Evolutionary conservation across 306 rosid genomes (phyloP).

Genomic region (Canavalia ensiformis): DNA sequence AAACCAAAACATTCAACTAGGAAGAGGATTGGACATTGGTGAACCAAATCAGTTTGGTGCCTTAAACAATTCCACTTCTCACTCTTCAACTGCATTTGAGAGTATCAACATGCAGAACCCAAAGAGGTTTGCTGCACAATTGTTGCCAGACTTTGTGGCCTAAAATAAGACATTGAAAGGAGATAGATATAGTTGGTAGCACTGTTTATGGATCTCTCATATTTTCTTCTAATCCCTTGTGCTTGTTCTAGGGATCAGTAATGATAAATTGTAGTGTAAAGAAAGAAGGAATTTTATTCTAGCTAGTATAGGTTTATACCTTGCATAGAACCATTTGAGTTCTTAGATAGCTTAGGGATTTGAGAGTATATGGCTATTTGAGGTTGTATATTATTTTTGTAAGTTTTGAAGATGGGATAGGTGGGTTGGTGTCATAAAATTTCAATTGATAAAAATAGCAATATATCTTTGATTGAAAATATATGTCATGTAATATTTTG

Average conservation of each 20-base stretch:
- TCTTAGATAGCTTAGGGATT: conserved; percentile 78
- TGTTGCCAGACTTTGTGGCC: conserved; percentile 91
- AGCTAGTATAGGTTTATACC: conserved; percentile 88
- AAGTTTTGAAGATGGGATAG: conserved; percentile 71
- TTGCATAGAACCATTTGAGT: conserved; percentile 76
- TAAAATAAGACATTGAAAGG: conserved; percentile 45
- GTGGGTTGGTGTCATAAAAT: conserved; percentile 73
- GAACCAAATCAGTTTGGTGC: conserved; percentile 74
- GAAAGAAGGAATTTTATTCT: conserved; percentile 69
- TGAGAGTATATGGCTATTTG: conserved; percentile 71
- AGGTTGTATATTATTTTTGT: conserved; percentile 95
- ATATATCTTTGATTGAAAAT: conserved; percentile 59
- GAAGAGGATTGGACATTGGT: conserved; percentile 76
- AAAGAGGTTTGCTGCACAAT: conserved; percentile 90
- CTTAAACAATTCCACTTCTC: conserved; percentile 67
- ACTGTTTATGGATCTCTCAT: conserved; percentile 28
- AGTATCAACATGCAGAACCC: conserved; percentile 88
- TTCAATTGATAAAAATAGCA: conserved; percentile 62
- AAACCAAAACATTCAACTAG: conserved; percentile 75
- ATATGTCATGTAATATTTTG: conserved; percentile 34
- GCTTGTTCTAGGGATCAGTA: conserved; percentile 43
- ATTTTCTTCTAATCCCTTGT: conserved; percentile 51
- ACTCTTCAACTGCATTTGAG: conserved; percentile 81
- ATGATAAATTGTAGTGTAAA: conserved; percentile 73
- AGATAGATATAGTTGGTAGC: conserved; percentile 36